Conservation (phyloP, 768 basidiomycete species). For the Pleurotus tuber-regium region DNA sequence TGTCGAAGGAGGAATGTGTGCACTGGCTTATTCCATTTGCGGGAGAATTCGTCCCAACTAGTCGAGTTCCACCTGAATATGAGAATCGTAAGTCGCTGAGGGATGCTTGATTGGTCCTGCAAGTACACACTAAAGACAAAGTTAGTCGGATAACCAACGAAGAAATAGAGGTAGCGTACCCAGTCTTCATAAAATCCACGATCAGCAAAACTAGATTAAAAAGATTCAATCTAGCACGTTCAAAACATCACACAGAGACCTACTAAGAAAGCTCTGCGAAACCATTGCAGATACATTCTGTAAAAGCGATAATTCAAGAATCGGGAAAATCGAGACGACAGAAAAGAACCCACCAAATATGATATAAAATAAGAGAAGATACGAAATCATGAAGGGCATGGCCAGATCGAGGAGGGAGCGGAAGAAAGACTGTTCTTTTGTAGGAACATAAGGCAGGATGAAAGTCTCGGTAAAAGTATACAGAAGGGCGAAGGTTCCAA, state of each 20-base stretch:
- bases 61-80: slow-evolving; percentile 86
- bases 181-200: slow-evolving; percentile 97
- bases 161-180: slow-evolving; percentile 38
- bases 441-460: slow-evolving; percentile 82
- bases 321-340: background rate
- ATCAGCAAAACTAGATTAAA: slow-evolving; percentile 80
- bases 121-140: too few relatives aligned
- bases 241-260: slow-evolving; percentile 20
- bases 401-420: slow-evolving; percentile 82
- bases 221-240: background rate
- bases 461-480: slow-evolving; percentile 93
- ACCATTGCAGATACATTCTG: slow-evolving; percentile 95
- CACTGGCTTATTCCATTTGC: slow-evolving; percentile 99
- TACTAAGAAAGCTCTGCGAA: slow-evolving; percentile 93
- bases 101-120: too few relatives aligned
- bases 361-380: slow-evolving; percentile 83
- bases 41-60: slow-evolving; percentile 95
- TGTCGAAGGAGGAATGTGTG: slow-evolving; percentile 92
- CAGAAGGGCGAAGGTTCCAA: slow-evolving; percentile 94
- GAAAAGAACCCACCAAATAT: slow-evolving; percentile 60
- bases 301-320: slow-evolving; percentile 2
- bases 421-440: slow-evolving; percentile 65
- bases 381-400: slow-evolving; percentile 91
- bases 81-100: slow-evolving; percentile 5
- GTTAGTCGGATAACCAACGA: background rate